Base-by-base conservation (phyloP, 163 green algal species). In the Scenedesmus sp. region DNA sequence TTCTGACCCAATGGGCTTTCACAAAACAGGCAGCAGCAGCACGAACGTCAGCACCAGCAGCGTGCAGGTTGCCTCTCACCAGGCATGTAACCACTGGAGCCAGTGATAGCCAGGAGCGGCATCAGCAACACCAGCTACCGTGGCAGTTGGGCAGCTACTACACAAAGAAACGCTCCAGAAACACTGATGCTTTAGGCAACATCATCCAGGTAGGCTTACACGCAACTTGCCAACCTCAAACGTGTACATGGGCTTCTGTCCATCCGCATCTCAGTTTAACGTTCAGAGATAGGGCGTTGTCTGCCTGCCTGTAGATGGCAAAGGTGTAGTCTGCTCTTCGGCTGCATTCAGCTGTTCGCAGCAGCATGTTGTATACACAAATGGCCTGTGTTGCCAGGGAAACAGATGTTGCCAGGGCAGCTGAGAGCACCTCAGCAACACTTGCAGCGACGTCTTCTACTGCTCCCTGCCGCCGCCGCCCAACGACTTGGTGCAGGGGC, bases 131-230 rank as follows among this genome's bases (percentile, higher is more conserved):
- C 15, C 51, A 78, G 16, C 33, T n/a, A 15, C 81, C 46, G 1
- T 87, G 81, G 81, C 33, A 35, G n/a, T 12, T 87, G 2, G 18
- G 81, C 16, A 78, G 18, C 24, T 87, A 78, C 51, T 76, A 87
- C 81, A 87, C 81, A 53, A 87, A 87, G 33, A 87, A 87, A 49
- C 33, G 37, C 4, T 43, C 24, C 18, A 15, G 81, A 0, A 5
- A 43, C 13, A 87, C 81, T 20, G 51, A 87, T 37, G 61, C 33
- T 13, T n/a, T 78, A 26, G 81, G 81, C n/a, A 42, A 44, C 51
- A 44, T 87, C 30, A 22, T 78, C 26, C 81, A 76, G 13, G 46
- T 46, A 15, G 13, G 13, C 12, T n/a, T 40, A 30, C 1, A 2
- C n/a, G 24, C 7, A 40, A 7, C 65, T 35, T n/a, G n/a, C 59